Conservation (phyloP, 1,139 yeast species). For the Hemisphaericaspora xylanilytica region DNA sequence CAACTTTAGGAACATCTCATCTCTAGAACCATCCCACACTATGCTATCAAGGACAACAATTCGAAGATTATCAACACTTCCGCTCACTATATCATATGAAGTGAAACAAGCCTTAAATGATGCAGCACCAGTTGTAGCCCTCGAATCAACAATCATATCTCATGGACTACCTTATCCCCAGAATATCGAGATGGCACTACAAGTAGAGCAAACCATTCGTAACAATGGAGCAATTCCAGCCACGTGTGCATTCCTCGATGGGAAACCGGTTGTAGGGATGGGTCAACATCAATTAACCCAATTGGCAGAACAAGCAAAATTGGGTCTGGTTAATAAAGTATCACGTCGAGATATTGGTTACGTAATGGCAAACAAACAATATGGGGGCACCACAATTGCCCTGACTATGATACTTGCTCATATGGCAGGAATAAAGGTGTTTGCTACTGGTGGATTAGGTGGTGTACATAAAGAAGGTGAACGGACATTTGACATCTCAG, state of each 20-base stretch:
- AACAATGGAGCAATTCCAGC: slow-evolving; percentile 76
- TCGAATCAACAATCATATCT: slow-evolving; percentile 85
- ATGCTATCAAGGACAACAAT: slow-evolving; percentile 1
- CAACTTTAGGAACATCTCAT: too few species aligned
- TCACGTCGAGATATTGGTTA: slow-evolving; percentile 81
- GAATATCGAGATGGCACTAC: slow-evolving; percentile 67
- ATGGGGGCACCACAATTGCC: slow-evolving; percentile 91
- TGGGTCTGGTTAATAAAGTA: slow-evolving; percentile 52
- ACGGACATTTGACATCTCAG: slow-evolving; percentile 74
- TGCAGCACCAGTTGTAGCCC: slow-evolving; percentile 65
- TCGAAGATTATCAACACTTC: slow-evolving; percentile 8
- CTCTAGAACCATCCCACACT: not conserved
- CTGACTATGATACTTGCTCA: slow-evolving; percentile 83
- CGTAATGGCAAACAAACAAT: slow-evolving; percentile 58
- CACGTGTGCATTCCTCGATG: slow-evolving; percentile 75
- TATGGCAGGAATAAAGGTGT: slow-evolving; percentile 74
- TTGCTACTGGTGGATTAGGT: slow-evolving; percentile 93
- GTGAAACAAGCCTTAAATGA: slow-evolving; percentile 57
- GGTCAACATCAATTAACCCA: slow-evolving; percentile 41
- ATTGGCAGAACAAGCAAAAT: slow-evolving; percentile 42
- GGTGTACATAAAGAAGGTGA: slow-evolving; percentile 88
- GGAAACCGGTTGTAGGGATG: slow-evolving; percentile 71
- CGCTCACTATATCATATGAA: slow-evolving; percentile 50
- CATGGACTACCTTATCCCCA: slow-evolving; percentile 87
- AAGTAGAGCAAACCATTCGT: slow-evolving; percentile 64